A percentile compares a stretch with the other conserved stretches of the same genome.
Conservation (phyloP, 2,329 filamentous ascomycete genomes). For the Elsinoe fawcettii region DNA sequence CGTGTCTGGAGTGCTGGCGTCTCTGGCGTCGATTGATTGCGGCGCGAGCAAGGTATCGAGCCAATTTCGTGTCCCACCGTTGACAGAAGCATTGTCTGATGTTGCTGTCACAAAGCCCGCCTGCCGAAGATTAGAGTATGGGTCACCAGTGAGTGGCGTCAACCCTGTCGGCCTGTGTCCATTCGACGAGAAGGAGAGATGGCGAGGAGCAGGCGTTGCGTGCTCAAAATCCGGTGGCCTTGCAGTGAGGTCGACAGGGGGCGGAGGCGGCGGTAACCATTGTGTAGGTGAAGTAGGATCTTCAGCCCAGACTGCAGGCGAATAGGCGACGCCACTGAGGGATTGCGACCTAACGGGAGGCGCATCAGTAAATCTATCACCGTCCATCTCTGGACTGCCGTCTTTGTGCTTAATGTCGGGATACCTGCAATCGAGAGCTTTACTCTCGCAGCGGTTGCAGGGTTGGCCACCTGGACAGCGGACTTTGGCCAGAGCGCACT, state of each 20-base stretch:
- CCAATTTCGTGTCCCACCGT: conserved; percentile 15
- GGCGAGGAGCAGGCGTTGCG: not conserved
- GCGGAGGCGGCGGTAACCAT: conserved; percentile 13
- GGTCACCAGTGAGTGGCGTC: conserved; percentile 9
- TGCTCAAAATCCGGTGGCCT: conserved; percentile 4
- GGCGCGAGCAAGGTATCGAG: conserved; percentile 14
- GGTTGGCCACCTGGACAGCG: conserved; percentile 25
- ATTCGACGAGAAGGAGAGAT: conserved; percentile 14
- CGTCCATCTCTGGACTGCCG: conserved; percentile 13
- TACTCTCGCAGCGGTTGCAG: conserved; percentile 24
- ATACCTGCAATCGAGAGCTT: conserved; percentile 23
- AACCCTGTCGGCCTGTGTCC: conserved; percentile 5
- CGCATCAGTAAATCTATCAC: not conserved
- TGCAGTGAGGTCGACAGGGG: conserved; percentile 8
- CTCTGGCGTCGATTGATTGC: conserved; percentile 8
- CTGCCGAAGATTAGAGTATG: conserved; percentile 14
- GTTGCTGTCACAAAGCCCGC: conserved; percentile 13
- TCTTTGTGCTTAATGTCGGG: conserved; percentile 17
- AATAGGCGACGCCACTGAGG: conserved; percentile 8
- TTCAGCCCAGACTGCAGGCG: conserved; percentile 14
- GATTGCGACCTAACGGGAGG: conserved; percentile 8
- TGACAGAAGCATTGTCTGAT: conserved; percentile 6
- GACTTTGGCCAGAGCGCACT: conserved; percentile 26
- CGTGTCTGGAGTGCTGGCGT: conserved; percentile 8
- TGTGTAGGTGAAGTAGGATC: conserved; percentile 12